Percentiles rank a stretch among this genome's conserved stretches.
Conservation (phyloP, 1,139 yeast species). For the Saccharomyces hybrid region DNA sequence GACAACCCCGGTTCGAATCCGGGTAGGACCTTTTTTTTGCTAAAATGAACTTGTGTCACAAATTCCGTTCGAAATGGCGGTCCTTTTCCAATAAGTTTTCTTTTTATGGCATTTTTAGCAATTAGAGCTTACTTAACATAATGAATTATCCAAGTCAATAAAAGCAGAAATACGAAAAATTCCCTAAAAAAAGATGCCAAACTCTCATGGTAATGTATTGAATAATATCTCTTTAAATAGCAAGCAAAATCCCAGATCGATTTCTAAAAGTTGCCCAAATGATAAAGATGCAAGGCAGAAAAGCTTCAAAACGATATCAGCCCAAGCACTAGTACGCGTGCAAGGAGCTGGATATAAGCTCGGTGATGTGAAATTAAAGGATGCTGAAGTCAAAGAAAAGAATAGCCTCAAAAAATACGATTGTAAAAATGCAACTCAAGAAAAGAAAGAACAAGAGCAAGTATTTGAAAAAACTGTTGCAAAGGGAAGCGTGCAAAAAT, state of each 20-base stretch:
- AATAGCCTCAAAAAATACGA: neutral
- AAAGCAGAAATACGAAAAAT: neutral
- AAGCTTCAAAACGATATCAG: neutral
- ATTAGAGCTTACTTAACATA: neutral
- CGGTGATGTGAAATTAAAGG: neutral
- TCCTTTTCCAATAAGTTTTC: too few species aligned
- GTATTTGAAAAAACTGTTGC: neutral
- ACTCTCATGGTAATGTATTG: neutral
- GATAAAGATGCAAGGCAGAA: neutral
- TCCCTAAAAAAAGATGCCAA: neutral
- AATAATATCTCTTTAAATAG: neutral
- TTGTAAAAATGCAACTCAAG: neutral
- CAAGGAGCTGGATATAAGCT: neutral
- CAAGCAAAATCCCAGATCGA: neutral
- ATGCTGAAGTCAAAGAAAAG: neutral
- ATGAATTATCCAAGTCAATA: neutral
- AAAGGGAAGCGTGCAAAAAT: neutral
- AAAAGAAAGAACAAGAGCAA: neutral
- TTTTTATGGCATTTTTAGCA: too few species aligned
- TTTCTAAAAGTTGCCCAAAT: neutral
- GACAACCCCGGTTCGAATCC: slow-evolving; percentile 93
- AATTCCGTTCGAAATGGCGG: too few species aligned
- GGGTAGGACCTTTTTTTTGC: slow-evolving; percentile 63
- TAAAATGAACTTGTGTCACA: too few species aligned
- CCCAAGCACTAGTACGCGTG: neutral